Evolutionary conservation across 2,329 filamentous ascomycete species (phyloP), one percentile per base, ranked within the genome.

Genomic region (Cordyceps farinosa): DNA sequence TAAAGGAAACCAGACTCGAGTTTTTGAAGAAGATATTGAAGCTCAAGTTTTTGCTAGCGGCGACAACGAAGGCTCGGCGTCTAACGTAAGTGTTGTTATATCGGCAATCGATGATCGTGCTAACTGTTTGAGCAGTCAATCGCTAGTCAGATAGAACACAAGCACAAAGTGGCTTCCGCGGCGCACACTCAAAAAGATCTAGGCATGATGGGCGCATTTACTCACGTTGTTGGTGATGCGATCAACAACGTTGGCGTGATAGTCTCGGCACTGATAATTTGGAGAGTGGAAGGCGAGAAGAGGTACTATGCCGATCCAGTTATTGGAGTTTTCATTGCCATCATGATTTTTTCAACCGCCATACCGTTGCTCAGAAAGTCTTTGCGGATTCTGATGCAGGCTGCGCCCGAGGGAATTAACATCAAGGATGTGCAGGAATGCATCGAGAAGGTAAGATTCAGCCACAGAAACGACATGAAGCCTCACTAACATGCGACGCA

Each of bases 191-290:
- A 78, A 1, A 80, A 79, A 63, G 87, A 92, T 70, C 78, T 92
- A n/a, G 88, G 87, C 11, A 88, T 91, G 79, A 76, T 90, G 65
- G 89, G 87, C 1, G 88, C 90, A 1, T 70, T 92, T 11, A 75
- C 90, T 15, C 90, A 93, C 69, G 83, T 92, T 32, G 69, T 90
- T 3, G 87, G 89, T 38, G 90, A 93, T 69, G 88, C 88, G 5
- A 79, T 89, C 66, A 92, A 92, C 76, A 93, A 93, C 68, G 73
- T 92, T 11, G 89, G 89, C 10, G 89, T 93, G 64, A 91, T 92
- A 55, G 77, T 88, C 42, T 84, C 89, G 1, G 88, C 87, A 0
- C 69, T 88, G 2, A 79, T 91, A 38, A 89, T 92, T 71, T 91
- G 88, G 89, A 78, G 87, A 63, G 78, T 82, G 0, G 71, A 80